These are phyloP conservation scores for Mortierella sp. DNA, from an alignment of 371 early-diverging fungal species.

Conservation along the genomic window DNA sequence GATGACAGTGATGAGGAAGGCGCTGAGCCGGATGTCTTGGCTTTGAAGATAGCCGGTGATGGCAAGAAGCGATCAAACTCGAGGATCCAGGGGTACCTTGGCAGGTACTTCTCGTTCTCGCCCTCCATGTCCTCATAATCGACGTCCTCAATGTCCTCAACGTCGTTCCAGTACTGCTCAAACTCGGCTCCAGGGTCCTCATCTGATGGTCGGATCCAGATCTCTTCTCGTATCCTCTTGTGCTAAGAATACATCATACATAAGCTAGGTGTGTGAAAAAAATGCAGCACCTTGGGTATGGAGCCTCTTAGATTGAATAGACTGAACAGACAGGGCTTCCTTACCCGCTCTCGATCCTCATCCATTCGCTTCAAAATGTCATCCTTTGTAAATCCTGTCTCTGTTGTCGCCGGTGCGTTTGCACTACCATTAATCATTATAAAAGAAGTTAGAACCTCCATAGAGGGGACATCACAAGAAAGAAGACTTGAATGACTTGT, in stretches of 20 bases:
- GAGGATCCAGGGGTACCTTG: constrained; percentile 63
- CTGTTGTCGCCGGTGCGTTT: constrained; percentile 23
- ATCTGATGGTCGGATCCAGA: constrained; percentile 77
- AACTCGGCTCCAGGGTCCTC: constrained; percentile 71
- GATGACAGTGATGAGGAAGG: background rate
- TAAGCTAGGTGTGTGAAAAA: background rate
- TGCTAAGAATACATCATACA: constrained; percentile 55
- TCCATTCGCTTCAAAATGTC: constrained; percentile 83
- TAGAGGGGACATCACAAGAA: no score
- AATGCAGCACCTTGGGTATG: no score
- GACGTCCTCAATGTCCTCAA: constrained; percentile 68
- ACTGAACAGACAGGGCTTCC: no score
- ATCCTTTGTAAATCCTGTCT: constrained; percentile 63
- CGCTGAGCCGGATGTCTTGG: constrained; percentile 3
- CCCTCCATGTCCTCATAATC: constrained; percentile 72
- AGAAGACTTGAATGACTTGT: no score
- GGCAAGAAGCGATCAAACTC: constrained; percentile 47
- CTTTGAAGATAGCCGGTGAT: constrained; percentile 34
- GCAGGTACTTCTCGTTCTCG: constrained; percentile 67
- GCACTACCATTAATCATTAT: constrained; percentile 9
- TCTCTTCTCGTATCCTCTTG: constrained; percentile 78
- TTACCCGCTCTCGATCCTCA: constrained; percentile 79
- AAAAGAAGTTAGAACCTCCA: no score
- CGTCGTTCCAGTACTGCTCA: constrained; percentile 71
- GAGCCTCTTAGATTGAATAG: no score